Base-by-base conservation (phyloP, 2,329 filamentous ascomycete species). In the Samsoniella hepiali region DNA sequence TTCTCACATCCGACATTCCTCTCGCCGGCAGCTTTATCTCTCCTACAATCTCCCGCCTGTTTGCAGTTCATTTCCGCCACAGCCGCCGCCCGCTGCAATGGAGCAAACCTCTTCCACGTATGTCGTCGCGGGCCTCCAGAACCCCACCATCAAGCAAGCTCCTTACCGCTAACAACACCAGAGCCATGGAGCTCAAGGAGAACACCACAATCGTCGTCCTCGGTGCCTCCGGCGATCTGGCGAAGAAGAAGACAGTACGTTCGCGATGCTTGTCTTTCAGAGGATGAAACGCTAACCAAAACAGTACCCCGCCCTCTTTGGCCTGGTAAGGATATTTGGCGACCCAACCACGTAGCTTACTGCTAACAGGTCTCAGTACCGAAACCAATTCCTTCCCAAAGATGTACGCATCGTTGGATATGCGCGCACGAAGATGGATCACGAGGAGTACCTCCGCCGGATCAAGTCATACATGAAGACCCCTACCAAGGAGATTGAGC, bases 381-480 rank as follows among this genome's bases (percentile, higher is more conserved):
- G 95, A 76, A 99, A 99, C 83, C 94, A 97, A 80, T 99, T 98
- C 83, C 91, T 99, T 58, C 95, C 88, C 72, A 96, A 96, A 80
- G 93, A 96, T 78, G 93, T 97, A 79, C 91, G 88, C 79, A 97
- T 99, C 76, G 88, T 99, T 73, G 95, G 95, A 82, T 99, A 99
- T 91, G 95, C 95, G 72, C 89, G 95, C 76, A 99, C 95, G 71
- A 97, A 97, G 84, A 99, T 99, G 95, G 93, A 98, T 81, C 93
- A 94, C 73, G 88, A 92, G 68, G 95, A 99, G 78, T 98, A 91
- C 82, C 85, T 98, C 75, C 91, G 89, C 80, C 88, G 95, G 70
- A 93, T 99, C 79, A 94, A 91, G 81, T 97, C 93, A 65, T 96
- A 97, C 82, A 99, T 99, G 83, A 98, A 99, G 86, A 95, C 93